These are phyloP conservation scores for Fusarium nematophilum DNA, from an alignment of 2,329 filamentous ascomycete species.

Conservation along the genomic window DNA sequence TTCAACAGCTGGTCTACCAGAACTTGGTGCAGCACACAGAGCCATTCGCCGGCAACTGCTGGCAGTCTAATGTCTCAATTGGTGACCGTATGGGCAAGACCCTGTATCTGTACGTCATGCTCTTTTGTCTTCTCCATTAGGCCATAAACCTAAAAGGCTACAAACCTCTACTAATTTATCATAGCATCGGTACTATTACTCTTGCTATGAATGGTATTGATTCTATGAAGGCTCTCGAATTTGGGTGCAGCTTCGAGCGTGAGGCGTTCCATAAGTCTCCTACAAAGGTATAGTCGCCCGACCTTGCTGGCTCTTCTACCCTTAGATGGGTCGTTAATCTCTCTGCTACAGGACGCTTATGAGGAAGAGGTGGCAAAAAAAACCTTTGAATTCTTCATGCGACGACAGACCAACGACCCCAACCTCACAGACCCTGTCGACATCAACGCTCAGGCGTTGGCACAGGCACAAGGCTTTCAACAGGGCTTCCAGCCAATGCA, in stretches of 20 bases:
- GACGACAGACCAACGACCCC: conserved; percentile 62
- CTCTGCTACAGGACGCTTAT: conserved; percentile 58
- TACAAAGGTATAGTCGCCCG: conserved; percentile 57
- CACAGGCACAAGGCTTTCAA: conserved; percentile 58
- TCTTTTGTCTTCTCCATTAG: no score
- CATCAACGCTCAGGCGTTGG: conserved; percentile 56
- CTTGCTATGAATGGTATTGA: conserved; percentile 58
- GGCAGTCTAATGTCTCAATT: conserved; percentile 54
- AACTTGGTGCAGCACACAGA: conserved; percentile 51
- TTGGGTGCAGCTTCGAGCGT: conserved; percentile 60
- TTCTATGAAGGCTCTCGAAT: conserved; percentile 53
- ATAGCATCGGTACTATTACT: conserved; percentile 63
- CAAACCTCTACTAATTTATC: conserved; percentile 27
- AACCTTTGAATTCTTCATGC: conserved; percentile 61
- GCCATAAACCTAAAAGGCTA: neutral
- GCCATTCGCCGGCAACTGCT: conserved; percentile 48
- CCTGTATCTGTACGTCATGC: conserved; percentile 57
- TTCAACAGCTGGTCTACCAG: conserved; percentile 55
- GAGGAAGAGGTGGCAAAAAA: conserved; percentile 60
- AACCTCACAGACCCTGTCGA: conserved; percentile 63
- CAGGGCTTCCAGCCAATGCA: conserved; percentile 69
- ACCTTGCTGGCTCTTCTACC: neutral
- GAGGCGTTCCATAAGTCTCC: conserved; percentile 58
- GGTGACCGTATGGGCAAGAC: conserved; percentile 57
- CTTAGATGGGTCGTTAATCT: conserved; percentile 33